Conservation (phyloP, 176 grass and related monocot genomes). For the Aechmea fasciata region DNA sequence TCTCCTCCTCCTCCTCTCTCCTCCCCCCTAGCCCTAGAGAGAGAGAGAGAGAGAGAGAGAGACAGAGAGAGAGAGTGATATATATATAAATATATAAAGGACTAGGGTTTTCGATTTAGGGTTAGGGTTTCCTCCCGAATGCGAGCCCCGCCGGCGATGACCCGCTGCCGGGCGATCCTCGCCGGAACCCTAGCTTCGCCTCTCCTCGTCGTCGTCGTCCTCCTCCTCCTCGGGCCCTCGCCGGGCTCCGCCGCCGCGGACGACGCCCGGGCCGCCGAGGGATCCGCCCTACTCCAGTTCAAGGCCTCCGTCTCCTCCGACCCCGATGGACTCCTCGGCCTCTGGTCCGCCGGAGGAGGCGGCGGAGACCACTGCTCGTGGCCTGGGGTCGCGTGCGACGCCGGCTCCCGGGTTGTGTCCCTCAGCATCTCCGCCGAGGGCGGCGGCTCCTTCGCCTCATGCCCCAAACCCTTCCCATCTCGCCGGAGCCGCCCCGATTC, state of each 20-base stretch:
- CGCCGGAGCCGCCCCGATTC: slow-evolving; percentile 8
- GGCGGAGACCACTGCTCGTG: slow-evolving; percentile 46
- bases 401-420: slow-evolving; percentile 33
- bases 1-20: slow-evolving; percentile 10
- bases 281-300: slow-evolving; percentile 40
- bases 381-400: slow-evolving; percentile 56
- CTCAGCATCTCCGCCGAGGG: slow-evolving; percentile 38
- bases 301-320: slow-evolving; percentile 48
- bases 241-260: slow-evolving; percentile 2
- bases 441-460: background rate
- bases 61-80: no score
- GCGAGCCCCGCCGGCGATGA: slow-evolving; percentile 10
- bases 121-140: background rate
- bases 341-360: slow-evolving; percentile 29
- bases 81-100: no score
- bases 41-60: no score
- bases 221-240: background rate
- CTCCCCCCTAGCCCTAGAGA: background rate
- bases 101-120: background rate
- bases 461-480: background rate
- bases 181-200: background rate
- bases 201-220: background rate
- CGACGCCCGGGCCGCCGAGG: slow-evolving; percentile 23
- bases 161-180: background rate
- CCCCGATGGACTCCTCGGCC: slow-evolving; percentile 35